These are phyloP conservation scores for Emergomyces africanus DNA, from an alignment of 2,329 filamentous ascomycete species.

Conservation along the genomic window DNA sequence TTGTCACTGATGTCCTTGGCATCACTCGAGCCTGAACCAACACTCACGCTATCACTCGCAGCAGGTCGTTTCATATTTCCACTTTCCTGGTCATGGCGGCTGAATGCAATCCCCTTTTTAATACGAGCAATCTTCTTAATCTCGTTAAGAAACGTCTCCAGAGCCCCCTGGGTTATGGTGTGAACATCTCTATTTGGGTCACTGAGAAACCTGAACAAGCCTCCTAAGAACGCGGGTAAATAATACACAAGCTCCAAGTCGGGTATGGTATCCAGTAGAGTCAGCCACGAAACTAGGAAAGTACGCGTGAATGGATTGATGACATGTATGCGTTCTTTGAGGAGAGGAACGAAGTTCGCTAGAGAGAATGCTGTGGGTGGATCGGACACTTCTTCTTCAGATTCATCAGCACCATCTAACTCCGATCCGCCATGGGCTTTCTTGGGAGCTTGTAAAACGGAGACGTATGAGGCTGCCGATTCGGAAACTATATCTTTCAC, in stretches of 20 bases:
- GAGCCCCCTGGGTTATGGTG: slow-evolving; percentile 72
- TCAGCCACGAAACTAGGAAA: slow-evolving; percentile 94
- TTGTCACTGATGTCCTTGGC: slow-evolving; percentile 40
- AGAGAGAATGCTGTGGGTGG: slow-evolving; percentile 85
- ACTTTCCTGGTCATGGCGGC: slow-evolving; percentile 54
- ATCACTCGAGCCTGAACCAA: slow-evolving; percentile 36
- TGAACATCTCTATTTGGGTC: slow-evolving; percentile 92
- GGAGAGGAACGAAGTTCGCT: slow-evolving; percentile 75
- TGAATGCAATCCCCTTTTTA: slow-evolving; percentile 84
- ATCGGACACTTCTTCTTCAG: slow-evolving; percentile 28
- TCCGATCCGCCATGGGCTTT: slow-evolving; percentile 26
- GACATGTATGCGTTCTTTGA: slow-evolving; percentile 89
- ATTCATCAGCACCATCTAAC: slow-evolving; percentile 26
- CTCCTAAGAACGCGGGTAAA: slow-evolving; percentile 80
- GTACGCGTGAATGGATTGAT: slow-evolving; percentile 90
- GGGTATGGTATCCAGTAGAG: slow-evolving; percentile 85
- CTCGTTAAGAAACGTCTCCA: slow-evolving; percentile 83
- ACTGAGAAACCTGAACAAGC: slow-evolving; percentile 80
- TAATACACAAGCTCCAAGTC: slow-evolving; percentile 91
- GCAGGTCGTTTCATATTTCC: slow-evolving; percentile 57
- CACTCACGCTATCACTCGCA: slow-evolving; percentile 54
- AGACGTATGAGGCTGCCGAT: slow-evolving; percentile 88
- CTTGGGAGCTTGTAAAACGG: slow-evolving; percentile 57
- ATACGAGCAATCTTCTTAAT: slow-evolving; percentile 90
- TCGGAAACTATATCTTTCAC: slow-evolving; percentile 96